Percentiles rank a stretch among this genome's conserved stretches.
phyloP scores from a whole-genome alignment of 495 filamentous ascomycete species.

The Pseudevernia furfuracea region DNA sequence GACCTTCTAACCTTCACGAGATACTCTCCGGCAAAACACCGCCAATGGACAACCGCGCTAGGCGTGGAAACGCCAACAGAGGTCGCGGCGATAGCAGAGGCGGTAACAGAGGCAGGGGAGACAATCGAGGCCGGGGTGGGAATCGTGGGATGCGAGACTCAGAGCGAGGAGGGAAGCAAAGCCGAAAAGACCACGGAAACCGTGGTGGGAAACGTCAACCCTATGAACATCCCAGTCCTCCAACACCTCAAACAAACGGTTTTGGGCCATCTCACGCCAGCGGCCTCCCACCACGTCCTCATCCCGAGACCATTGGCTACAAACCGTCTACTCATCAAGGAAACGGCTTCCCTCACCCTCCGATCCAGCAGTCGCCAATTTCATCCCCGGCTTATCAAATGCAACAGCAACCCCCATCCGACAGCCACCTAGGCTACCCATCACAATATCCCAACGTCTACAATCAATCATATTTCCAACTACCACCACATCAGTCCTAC shows the following conservation, averaged over 20 bases:
- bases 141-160: conserved; percentile 26
- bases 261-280: conserved; percentile 12
- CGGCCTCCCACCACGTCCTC: conserved; percentile 19
- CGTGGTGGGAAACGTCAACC: conserved; percentile 7
- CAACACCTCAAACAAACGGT: conserved; percentile 24
- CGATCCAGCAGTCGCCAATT: conserved; percentile 26
- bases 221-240: conserved; percentile 25
- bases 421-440: conserved; percentile 10
- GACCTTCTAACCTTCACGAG: conserved; percentile 53
- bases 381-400: conserved; percentile 29
- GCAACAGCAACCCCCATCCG: conserved; percentile 5
- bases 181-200: conserved; percentile 28
- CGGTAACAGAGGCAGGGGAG: conserved; percentile 43
- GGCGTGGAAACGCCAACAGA: conserved; percentile 32
- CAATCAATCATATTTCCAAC: conserved; percentile 25
- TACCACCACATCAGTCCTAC: conserved; percentile 24
- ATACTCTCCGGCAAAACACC: conserved; percentile 42
- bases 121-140: conserved; percentile 27
- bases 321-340: conserved; percentile 21
- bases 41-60: conserved; percentile 37
- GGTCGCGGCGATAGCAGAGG: conserved; percentile 36
- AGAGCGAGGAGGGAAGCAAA: conserved; percentile 32
- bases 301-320: conserved; percentile 11
- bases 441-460: conserved; percentile 24
- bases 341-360: conserved; percentile 21